These are phyloP conservation scores for Colletotrichum sp. DNA, from an alignment of 2,329 filamentous ascomycete species.

Conservation along the genomic window DNA sequence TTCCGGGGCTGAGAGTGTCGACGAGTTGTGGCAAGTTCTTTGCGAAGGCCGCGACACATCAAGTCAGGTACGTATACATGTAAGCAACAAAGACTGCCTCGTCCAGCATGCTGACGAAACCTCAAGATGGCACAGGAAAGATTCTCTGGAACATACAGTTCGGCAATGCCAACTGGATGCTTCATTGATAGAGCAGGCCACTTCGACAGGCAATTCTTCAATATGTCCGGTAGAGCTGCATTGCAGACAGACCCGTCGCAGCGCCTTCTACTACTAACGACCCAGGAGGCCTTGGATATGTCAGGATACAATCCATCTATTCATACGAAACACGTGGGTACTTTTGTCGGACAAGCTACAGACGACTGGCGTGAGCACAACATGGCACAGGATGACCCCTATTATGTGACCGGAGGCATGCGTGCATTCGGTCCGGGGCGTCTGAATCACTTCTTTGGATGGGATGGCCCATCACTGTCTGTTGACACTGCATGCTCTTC, in stretches of 20 bases:
- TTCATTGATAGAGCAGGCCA: background rate
- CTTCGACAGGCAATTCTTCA: background rate
- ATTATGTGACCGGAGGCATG: conserved; percentile 38
- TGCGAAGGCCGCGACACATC: background rate
- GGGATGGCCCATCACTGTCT: conserved; percentile 39
- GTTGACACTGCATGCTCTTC: conserved; percentile 45
- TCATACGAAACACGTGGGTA: background rate
- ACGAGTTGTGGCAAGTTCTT: background rate
- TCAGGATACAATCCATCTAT: background rate
- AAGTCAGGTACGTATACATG: background rate
- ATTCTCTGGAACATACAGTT: background rate
- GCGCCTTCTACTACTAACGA: background rate
- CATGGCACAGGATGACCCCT: conserved; percentile 39
- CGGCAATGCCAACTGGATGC: background rate
- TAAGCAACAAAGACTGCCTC: background rate
- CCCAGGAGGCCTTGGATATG: background rate
- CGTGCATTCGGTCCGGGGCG: conserved; percentile 35
- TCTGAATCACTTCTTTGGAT: conserved; percentile 41
- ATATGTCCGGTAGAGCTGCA: background rate
- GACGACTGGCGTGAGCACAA: conserved; percentile 35
- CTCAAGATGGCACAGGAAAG: background rate
- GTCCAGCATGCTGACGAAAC: background rate
- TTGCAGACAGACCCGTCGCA: background rate
- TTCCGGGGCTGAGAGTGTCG: background rate
- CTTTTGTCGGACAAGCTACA: background rate